phyloP scores from a whole-genome alignment of 176 grass and related monocot genomes.

The Rhipidocladum racemiflorum region DNA sequence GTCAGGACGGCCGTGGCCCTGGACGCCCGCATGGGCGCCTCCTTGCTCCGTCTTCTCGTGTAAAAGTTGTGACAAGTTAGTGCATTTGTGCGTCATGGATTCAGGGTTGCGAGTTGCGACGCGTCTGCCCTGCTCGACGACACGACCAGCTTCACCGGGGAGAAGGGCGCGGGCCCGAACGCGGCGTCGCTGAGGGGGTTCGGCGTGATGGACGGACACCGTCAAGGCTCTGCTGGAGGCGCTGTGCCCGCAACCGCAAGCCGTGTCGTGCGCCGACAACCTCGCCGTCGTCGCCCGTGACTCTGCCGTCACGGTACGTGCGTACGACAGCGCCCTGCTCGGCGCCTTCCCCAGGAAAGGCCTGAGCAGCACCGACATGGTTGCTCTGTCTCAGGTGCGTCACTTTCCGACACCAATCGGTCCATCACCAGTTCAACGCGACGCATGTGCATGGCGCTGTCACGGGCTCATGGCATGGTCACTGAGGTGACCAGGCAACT shows the following conservation, averaged over 20 bases:
- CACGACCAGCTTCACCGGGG: conserved; percentile 56
- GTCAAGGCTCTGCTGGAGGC: conserved; percentile 52
- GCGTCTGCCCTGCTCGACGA: conserved; percentile 60
- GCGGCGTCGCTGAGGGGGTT: conserved; percentile 49
- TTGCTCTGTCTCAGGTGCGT: conserved; percentile 60
- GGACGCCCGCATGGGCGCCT: conserved; percentile 45
- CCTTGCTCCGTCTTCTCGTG: conserved; percentile 49
- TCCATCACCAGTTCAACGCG: background rate
- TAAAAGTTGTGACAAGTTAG: background rate
- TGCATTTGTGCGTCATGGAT: conserved; percentile 13
- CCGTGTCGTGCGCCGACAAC: conserved; percentile 62
- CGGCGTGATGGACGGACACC: conserved; percentile 47
- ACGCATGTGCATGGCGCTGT: background rate
- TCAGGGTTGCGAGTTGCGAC: conserved; percentile 62
- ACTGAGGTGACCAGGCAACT: conserved; percentile 5
- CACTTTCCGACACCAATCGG: background rate
- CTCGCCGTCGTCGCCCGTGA: conserved; percentile 57
- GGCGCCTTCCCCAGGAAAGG: conserved; percentile 39
- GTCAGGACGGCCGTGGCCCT: conserved; percentile 37
- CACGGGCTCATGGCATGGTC: background rate
- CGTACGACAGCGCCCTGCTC: conserved; percentile 1
- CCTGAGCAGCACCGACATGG: conserved; percentile 51
- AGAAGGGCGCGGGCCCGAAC: conserved; percentile 55
- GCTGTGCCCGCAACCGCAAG: conserved; percentile 44
- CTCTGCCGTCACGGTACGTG: conserved; percentile 50